phyloP scores from a whole-genome alignment of 257 asterid genomes.

The Solanum piurae region DNA sequence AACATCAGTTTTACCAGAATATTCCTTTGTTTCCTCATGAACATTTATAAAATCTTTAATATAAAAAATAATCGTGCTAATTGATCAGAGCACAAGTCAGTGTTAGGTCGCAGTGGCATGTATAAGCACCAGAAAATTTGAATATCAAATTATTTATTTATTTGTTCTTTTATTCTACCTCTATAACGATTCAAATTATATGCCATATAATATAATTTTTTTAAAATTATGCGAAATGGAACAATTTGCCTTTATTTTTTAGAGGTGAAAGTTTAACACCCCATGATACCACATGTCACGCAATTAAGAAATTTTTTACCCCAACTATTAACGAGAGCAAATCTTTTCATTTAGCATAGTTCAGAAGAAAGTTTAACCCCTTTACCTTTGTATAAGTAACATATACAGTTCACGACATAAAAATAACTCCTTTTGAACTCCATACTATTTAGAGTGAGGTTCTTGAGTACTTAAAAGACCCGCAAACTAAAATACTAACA shows the following conservation, averaged over 20 bases:
- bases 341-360: no score
- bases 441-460: neutral
- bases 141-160: neutral
- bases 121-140: neutral
- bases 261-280: neutral
- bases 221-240: neutral
- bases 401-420: neutral
- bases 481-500: neutral
- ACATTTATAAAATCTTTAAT: neutral
- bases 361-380: neutral
- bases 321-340: neutral
- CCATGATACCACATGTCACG: neutral
- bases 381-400: neutral
- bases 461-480: neutral
- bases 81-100: neutral
- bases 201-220: no score
- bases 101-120: neutral
- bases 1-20: neutral
- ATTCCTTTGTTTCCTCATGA: neutral
- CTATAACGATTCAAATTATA: neutral
- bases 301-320: neutral
- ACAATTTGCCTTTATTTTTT: neutral
- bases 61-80: neutral
- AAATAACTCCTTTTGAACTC: neutral
- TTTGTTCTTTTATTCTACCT: neutral